Percentiles rank a stretch among this genome's conserved stretches.
phyloP scores from a whole-genome alignment of 805 yeast species.

The Saccharomycopsis javanensis region DNA sequence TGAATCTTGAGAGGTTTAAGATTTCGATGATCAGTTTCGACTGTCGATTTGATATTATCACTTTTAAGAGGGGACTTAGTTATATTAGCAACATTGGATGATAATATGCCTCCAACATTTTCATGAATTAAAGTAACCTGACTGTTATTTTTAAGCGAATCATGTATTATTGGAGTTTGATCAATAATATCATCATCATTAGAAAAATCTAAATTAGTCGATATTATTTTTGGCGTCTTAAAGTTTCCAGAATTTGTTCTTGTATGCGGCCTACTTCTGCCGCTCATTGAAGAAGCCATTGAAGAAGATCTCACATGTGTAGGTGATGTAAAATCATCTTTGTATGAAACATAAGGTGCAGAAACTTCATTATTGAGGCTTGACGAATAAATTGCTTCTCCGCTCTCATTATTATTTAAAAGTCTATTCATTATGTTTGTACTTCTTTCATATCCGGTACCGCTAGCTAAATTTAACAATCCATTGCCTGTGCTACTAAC shows the following conservation, averaged over 20 bases:
- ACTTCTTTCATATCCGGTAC: neutral
- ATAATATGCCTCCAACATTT: neutral
- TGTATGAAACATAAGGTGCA: neutral
- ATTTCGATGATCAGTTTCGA: neutral
- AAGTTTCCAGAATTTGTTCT: neutral
- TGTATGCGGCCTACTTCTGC: neutral
- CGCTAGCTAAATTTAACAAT: neutral
- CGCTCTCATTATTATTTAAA: neutral
- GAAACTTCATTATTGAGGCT: neutral
- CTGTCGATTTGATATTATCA: neutral
- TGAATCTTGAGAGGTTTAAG: neutral
- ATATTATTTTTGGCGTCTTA: neutral
- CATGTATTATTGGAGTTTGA: constrained; percentile 14
- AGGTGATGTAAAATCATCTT: neutral
- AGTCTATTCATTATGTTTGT: neutral
- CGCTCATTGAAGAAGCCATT: neutral
- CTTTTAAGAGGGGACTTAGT: neutral
- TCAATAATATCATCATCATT: constrained; percentile 15
- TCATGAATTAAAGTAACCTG: constrained; percentile 16
- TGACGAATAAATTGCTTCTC: neutral
- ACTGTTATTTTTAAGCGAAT: constrained; percentile 11
- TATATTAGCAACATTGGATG: neutral
- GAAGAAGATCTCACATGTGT: neutral
- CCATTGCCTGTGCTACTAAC: neutral
- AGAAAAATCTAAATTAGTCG: neutral